Evolutionary conservation across 2,329 filamentous ascomycete genomes (phyloP), one percentile per base, ranked within the genome.

Genomic region (Fusarium sp.): DNA sequence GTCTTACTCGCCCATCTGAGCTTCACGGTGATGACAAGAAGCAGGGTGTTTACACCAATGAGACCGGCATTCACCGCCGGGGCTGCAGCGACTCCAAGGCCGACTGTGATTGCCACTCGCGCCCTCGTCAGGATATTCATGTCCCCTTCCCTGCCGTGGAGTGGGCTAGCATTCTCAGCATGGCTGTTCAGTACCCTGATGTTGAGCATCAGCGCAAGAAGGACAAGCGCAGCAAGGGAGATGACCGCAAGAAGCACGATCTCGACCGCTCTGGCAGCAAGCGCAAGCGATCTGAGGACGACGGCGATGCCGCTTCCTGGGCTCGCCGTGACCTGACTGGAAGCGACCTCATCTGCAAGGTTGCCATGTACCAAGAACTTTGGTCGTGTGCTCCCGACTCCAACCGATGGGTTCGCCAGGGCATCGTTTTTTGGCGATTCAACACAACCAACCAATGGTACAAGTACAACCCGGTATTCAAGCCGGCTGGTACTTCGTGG

Each of bases 311-410:
- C 8, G 81, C 82, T 12, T 81, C 82, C 4, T 84, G 82, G 82
- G 78, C 81, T 10, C 80, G 82, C 5, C 81, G 82, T 11, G 82
- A 84, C 65, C 78, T 78, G 28, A 86, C 87, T 3, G 86, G 87
- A 72, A 87, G 88, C 76, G 88, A 90, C 48, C 84, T 91, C 64
- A 85, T 91, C 58, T 84, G 87, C 73, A 87, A 88, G 79, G 89
- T 91, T 51, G 89, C 89, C 78, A 92, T 92, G 90, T 89, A 90
- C 79, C 90, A 92, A 79, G 90, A 92, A 82, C 85, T 92, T 41
- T 91, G 87, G 86, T 91, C 89, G 8, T 82, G 82, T 71, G 81
- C 87, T 8, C 86, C 86, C 11, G 84, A 85, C 65, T 82, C 81
- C 22, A 79, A 78, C 51, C 80, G 83, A 75, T 91, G 89, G 88